Evolutionary conservation across 768 basidiomycete species (phyloP), one percentile per base, ranked within the genome.

Genomic region (Vararia minispora): DNA sequence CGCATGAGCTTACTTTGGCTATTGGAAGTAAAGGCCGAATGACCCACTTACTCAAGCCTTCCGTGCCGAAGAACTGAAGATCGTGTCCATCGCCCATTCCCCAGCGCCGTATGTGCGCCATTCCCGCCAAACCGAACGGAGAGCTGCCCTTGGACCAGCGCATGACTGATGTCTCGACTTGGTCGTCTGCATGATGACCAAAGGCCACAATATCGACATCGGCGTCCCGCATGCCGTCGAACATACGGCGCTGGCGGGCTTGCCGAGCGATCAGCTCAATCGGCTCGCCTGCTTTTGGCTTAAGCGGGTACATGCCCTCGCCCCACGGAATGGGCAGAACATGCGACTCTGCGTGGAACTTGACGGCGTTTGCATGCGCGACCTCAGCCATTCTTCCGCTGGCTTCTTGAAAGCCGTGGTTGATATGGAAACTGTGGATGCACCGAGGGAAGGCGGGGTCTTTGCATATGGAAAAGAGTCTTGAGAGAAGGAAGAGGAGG

Each of bases 131-230:
- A 0, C 80, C 81, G 12, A 70, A 39, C 29, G 58, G 52, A 2
- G 72, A 65, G 5, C 76, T 77, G 0, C 79, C 76, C 43, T 58
- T 67, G 5, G 72, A 65, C 12, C 80, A 52, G 5, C 87, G 73
- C 66, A 87, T 75, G 36, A 90, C 58, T 22, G 75, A 67, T 0
- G 87, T 90, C 54, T 90, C 87, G 8, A 88, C 69, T 52, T 89
- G 84, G 52, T 90, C 87, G 51, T 90, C 84, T 3, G 69, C 69
- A 51, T 90, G 87, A 48, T 90, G 87, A 0, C 72, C 87, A 34
- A 79, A 67, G 1, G 79, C 79, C 38, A 87, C 52, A 11, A 65
- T 52, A 12, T 62, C 46, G 3, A 65, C 55, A 1, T 62, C 49
- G 0, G 55, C 42, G 2, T 45, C 42, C 5, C 53, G 51, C 71